Base-by-base conservation (phyloP, 2,329 filamentous ascomycete species). In the Alternaria hordeiaustralica region DNA sequence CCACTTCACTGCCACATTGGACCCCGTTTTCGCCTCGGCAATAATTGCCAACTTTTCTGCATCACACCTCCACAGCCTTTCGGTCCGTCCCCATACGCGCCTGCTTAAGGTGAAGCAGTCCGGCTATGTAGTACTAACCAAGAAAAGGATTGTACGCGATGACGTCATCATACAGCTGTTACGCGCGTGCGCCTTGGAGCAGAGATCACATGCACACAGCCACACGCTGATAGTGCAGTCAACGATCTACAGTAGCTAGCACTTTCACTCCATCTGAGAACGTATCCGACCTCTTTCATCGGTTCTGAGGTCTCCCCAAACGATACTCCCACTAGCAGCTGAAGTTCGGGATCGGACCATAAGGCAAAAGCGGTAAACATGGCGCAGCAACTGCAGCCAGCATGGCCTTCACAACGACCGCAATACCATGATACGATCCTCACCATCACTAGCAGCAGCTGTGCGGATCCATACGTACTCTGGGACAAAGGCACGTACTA, bases 381-480 rank as follows among this genome's bases (percentile, higher is more conserved):
- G 28, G 28, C 58, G 21, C 62, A 65, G 15, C 59, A 54, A 54
- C 47, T 65, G 55, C 51, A 59, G 25, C 63, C 63, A 4, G 9
- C 33, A 7, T 65, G 57, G 55, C 63, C 56, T 18, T 30, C 25
- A 1, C 63, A 65, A 26, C 64, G 47, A 13, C 72, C 73, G 23
- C 64, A 71, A 13, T 81, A 81, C 61, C 79, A 79, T 58, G 79
- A 80, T 51, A 70, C 78, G 6, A 81, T 83, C 59, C 70, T 84
- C 41, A 81, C 80, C 13, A 78, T 84, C 55, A 83, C 82, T 3
- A 71, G 74, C 15, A 70, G 73, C 15, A 73, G 76, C 6, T 83
- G 81, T 13, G 78, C 83, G 3, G 83, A 84, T 70, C 83, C 83
- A 3, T 83, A 81, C 71, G 78, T 84, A 50, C 76, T 81, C 7